A percentile compares a stretch with the other conserved stretches of the same genome.
These are phyloP conservation scores for Pezicula carpinea DNA, from an alignment of 2,329 filamentous ascomycete genomes.

Conservation along the genomic window DNA sequence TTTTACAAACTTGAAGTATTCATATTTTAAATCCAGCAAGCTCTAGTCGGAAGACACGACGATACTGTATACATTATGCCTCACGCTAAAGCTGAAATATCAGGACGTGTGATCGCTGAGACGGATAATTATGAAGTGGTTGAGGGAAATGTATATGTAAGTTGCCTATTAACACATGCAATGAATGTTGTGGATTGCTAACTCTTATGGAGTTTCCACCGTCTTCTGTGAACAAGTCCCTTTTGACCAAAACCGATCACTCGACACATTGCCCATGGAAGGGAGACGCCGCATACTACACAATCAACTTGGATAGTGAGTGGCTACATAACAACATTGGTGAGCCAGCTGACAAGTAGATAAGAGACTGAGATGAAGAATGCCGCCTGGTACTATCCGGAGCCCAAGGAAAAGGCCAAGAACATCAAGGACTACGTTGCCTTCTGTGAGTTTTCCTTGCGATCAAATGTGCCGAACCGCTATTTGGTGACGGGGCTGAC, in stretches of 20 bases:
- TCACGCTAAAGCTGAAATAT: slow-evolving; percentile 31
- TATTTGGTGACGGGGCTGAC: neutral
- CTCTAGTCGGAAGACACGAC: too few species aligned
- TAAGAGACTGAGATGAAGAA: slow-evolving; percentile 35
- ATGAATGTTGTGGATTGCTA: slow-evolving; percentile 7
- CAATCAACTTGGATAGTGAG: slow-evolving; percentile 35
- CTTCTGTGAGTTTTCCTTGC: slow-evolving; percentile 35
- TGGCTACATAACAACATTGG: neutral
- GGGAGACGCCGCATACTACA: slow-evolving; percentile 43
- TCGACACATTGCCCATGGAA: slow-evolving; percentile 42
- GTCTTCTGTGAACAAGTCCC: slow-evolving; percentile 33
- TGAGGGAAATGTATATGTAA: slow-evolving; percentile 44
- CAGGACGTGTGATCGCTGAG: slow-evolving; percentile 39
- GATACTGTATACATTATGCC: neutral
- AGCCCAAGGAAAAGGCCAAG: slow-evolving; percentile 34
- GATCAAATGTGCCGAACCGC: too few species aligned
- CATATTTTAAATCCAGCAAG: neutral
- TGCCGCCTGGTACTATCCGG: slow-evolving; percentile 42
- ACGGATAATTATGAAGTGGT: slow-evolving; percentile 41
- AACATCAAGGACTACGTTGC: slow-evolving; percentile 41
- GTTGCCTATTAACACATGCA: slow-evolving; percentile 12
- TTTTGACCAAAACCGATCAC: slow-evolving; percentile 36
- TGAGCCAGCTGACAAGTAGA: neutral
- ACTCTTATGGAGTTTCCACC: slow-evolving; percentile 29
- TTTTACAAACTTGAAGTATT: neutral